phyloP scores from a whole-genome alignment of 306 rosid genomes.

The Cicer yamashitae region DNA sequence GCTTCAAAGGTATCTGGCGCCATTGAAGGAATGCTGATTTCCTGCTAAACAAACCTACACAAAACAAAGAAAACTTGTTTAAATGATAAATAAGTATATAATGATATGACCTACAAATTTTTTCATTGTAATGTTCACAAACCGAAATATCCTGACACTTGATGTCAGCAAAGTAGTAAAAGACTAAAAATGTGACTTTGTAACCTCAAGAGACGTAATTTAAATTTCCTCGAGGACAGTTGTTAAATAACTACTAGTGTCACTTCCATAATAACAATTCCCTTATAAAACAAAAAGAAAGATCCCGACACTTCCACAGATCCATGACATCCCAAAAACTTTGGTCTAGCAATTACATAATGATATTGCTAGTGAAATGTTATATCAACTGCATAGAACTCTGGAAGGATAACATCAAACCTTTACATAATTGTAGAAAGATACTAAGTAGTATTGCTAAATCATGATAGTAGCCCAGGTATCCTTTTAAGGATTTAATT shows the following conservation, averaged over 20 bases:
- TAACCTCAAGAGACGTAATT: not conserved
- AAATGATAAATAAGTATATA: not conserved
- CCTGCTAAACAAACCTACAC: conserved; percentile 31
- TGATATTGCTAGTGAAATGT: conserved; percentile 2
- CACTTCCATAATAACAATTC: no score
- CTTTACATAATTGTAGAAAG: not conserved
- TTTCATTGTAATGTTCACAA: conserved; percentile 7
- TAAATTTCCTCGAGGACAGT: not conserved
- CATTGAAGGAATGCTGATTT: conserved; percentile 56
- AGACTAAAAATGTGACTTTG: not conserved
- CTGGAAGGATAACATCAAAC: not conserved
- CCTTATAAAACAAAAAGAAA: not conserved
- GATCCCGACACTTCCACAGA: not conserved
- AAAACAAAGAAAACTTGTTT: conserved; percentile 9
- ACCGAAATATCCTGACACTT: not conserved
- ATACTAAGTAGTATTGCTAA: not conserved
- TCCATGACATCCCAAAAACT: not conserved
- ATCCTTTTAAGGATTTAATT: no score
- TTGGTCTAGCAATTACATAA: not conserved
- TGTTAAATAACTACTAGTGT: no score
- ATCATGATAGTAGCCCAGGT: not conserved
- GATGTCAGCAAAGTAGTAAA: not conserved
- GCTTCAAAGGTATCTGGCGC: conserved; percentile 55
- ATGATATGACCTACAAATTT: not conserved
- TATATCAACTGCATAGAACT: not conserved